Percentiles rank a stretch among this genome's conserved stretches.
Evolutionary conservation across 1,284 basidiomycete genomes (phyloP).

Genomic region (Tremellales sp.): DNA sequence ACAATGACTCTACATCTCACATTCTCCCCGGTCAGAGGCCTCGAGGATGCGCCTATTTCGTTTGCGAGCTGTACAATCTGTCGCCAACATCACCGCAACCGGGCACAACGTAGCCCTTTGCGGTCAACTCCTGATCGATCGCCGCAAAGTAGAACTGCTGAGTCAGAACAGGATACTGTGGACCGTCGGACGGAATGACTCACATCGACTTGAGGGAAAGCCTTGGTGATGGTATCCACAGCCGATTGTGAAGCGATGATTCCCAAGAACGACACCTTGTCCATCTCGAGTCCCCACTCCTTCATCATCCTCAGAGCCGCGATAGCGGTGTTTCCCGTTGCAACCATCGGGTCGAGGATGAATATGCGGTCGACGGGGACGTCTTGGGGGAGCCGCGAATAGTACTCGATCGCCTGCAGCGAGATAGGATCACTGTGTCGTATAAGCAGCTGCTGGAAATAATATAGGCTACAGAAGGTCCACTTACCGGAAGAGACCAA

Average conservation of each 20-base stretch:
- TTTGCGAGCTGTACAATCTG: background rate
- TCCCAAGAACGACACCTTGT: constrained; percentile 73
- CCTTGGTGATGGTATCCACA: constrained; percentile 60
- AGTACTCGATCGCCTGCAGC: constrained; percentile 92
- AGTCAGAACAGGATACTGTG: too few species aligned
- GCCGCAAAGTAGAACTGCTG: constrained; percentile 83
- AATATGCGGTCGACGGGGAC: constrained; percentile 77
- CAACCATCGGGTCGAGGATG: constrained; percentile 85
- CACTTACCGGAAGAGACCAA: constrained; percentile 68
- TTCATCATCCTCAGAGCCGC: constrained; percentile 78
- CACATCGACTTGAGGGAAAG: constrained; percentile 78
- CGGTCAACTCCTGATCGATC: constrained; percentile 68
- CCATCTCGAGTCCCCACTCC: constrained; percentile 72
- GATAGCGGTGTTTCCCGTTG: constrained; percentile 87
- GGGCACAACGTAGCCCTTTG: constrained; percentile 71
- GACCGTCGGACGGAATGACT: constrained; percentile 15
- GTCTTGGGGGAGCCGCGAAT: constrained; percentile 78
- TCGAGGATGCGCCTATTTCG: too few species aligned
- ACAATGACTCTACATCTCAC: too few species aligned
- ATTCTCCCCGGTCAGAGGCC: too few species aligned
- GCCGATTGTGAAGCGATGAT: constrained; percentile 76
- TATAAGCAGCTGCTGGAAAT: background rate
- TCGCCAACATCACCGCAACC: constrained; percentile 69
- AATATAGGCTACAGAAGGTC: background rate
- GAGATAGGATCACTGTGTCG: constrained; percentile 65